Conservation (phyloP, 2,329 filamentous ascomycete genomes). For the Lanzia echinophila region DNA sequence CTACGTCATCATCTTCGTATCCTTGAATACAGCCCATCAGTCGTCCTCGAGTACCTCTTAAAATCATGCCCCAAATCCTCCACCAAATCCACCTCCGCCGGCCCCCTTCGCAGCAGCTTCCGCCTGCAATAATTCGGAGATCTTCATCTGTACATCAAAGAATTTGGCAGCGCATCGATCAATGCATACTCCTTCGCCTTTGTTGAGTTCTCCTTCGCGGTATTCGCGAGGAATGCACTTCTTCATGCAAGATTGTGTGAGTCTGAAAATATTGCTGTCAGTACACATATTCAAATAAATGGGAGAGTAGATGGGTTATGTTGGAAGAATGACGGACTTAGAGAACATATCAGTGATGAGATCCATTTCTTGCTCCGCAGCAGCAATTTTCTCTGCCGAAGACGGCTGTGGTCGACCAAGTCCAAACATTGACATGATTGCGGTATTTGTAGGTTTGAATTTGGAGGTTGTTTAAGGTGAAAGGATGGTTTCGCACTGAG, state of each 20-base stretch:
- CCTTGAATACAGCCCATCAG: neutral
- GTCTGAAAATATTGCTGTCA: slow-evolving; percentile 41
- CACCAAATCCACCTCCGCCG: slow-evolving; percentile 40
- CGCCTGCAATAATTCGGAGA: slow-evolving; percentile 91
- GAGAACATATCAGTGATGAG: slow-evolving; percentile 98
- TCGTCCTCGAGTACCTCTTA: neutral
- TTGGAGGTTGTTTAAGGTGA: neutral
- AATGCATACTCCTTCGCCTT: slow-evolving; percentile 96
- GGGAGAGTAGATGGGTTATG: slow-evolving; percentile 1
- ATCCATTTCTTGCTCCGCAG: slow-evolving; percentile 94
- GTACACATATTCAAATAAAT: slow-evolving; percentile 1
- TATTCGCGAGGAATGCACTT: slow-evolving; percentile 93
- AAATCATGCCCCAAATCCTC: slow-evolving; percentile 35
- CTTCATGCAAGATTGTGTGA: slow-evolving; percentile 81
- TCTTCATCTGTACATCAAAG: slow-evolving; percentile 97
- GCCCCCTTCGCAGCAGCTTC: slow-evolving; percentile 65
- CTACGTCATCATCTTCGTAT: neutral
- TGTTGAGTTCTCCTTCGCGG: slow-evolving; percentile 95
- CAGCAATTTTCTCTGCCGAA: slow-evolving; percentile 94
- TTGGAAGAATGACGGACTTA: slow-evolving; percentile 53
- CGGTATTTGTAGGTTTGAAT: slow-evolving; percentile 3
- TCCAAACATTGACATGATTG: slow-evolving; percentile 66
- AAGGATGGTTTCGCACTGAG: neutral
- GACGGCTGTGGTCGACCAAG: slow-evolving; percentile 74
- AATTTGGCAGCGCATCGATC: slow-evolving; percentile 97